Evolutionary conservation across 169 alveolate genomes (phyloP).

Genomic region (Gregarina niphandrodes): DNA sequence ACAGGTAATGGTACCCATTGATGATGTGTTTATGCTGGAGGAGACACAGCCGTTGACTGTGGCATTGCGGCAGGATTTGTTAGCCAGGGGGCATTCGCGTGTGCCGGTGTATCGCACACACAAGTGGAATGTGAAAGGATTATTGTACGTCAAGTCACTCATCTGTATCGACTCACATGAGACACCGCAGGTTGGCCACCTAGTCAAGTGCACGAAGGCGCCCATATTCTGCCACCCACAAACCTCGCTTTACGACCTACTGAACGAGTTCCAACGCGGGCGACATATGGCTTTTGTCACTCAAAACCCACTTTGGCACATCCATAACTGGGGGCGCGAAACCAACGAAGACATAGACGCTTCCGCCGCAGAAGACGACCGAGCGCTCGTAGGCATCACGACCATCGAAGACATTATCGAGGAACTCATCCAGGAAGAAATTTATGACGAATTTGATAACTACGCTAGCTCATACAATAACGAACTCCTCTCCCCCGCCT

Average conservation of each 20-base stretch:
- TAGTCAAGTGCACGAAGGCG: too few species aligned
- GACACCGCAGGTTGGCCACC: too few species aligned
- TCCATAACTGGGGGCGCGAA: too few species aligned
- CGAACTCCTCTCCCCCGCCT: too few species aligned
- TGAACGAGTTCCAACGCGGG: too few species aligned
- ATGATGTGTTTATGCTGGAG: slow-evolving; percentile 33
- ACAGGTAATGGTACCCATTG: slow-evolving; percentile 31
- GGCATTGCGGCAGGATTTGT: slow-evolving; percentile 22
- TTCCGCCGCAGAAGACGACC: too few species aligned
- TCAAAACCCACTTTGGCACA: too few species aligned
- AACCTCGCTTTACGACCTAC: background rate
- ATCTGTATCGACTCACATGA: slow-evolving; percentile 17
- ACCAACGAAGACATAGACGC: too few species aligned
- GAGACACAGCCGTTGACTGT: slow-evolving; percentile 20
- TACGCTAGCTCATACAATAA: too few species aligned
- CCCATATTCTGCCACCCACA: background rate
- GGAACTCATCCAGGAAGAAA: slow-evolving; percentile 1
- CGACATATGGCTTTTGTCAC: too few species aligned
- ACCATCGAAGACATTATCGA: background rate
- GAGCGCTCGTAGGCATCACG: too few species aligned
- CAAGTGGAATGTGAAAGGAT: slow-evolving; percentile 38
- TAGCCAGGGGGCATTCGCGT: slow-evolving; percentile 43
- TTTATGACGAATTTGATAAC: slow-evolving; percentile 1
- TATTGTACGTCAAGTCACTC: slow-evolving; percentile 36
- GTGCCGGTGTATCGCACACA: slow-evolving; percentile 45